Base-by-base conservation (phyloP, 148 eudicot species). In the Chenopodium berlandieri region DNA sequence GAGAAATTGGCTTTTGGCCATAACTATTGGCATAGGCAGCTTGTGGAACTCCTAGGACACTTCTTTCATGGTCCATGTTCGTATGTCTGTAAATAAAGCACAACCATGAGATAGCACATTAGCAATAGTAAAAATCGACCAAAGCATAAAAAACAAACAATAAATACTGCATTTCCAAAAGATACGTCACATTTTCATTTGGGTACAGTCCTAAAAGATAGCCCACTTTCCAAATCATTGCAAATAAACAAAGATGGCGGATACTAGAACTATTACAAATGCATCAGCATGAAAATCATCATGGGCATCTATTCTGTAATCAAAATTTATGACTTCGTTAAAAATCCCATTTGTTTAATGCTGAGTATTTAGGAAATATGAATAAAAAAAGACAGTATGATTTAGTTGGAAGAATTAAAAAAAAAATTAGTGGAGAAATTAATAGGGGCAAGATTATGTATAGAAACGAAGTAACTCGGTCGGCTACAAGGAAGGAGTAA, bases 41-140 rank as follows among this genome's bases (percentile, higher is more conserved):
- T 66, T 75, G 56, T 34, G 76, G 81, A 46, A 16, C 75, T 44
- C 25, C 70, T 40, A 64, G 30, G 46, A 20, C 69, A 32, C 52
- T n/a, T 64, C 46, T 70, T 64, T 78, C 32, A 60, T 13, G 63
- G 70, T 52, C 13, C 71, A 64, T 48, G 73, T 64, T 44, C 44
- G 34, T 72, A 77, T 77, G 13, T 72, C 86, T 77, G 86, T 73
- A 71, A 31, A 73, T 3, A 81, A 81, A 78, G 54, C 66, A 65
- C 11, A 16, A 65, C 25, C 56, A 22, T 74, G 73, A 75, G 32
- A 68, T 64, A 73, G 19, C 56, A 68, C 44, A 40, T 40, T 40
- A 40, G 44, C 44, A 31, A 71, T 16, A 62, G 72, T 56, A 25
- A 27, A 52, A 20, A 56, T 79, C 11, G 9, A 68, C 67, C 76